phyloP scores from a whole-genome alignment of 2,329 filamentous ascomycete genomes.

The Fusarium clavum region DNA sequence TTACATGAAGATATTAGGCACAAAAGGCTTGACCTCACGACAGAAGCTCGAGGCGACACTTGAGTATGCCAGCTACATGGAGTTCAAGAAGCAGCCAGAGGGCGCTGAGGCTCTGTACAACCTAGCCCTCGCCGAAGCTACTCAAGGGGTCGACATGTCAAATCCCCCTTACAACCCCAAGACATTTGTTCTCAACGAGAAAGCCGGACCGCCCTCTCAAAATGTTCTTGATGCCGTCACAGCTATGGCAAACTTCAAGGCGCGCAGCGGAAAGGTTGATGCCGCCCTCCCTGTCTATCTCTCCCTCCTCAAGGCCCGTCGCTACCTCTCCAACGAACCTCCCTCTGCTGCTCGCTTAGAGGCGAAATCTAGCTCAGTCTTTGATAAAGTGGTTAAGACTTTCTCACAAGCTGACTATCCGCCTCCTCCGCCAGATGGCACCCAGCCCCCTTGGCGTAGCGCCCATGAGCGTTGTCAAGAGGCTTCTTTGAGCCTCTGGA shows the following conservation, averaged over 20 bases:
- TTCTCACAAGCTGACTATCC: conserved; percentile 73
- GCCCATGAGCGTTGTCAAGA: conserved; percentile 81
- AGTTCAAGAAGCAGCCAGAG: conserved; percentile 75
- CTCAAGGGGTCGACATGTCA: conserved; percentile 61
- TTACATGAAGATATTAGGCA: conserved; percentile 86
- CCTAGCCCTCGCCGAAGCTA: conserved; percentile 81
- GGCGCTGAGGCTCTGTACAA: conserved; percentile 78
- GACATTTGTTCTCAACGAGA: conserved; percentile 73
- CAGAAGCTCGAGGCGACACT: conserved; percentile 86
- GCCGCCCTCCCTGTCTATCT: conserved; percentile 85
- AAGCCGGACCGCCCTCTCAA: conserved; percentile 68
- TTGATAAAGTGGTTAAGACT: conserved; percentile 40
- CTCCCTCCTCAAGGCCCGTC: conserved; percentile 83
- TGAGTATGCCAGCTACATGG: conserved; percentile 86
- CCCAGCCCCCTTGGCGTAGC: conserved; percentile 72
- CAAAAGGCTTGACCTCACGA: conserved; percentile 79
- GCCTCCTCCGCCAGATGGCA: conserved; percentile 75
- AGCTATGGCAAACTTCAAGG: conserved; percentile 81
- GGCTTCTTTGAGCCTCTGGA: conserved; percentile 86
- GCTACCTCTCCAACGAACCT: conserved; percentile 62
- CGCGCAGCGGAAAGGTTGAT: conserved; percentile 73
- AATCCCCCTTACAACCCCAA: conserved; percentile 65
- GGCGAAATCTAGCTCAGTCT: conserved; percentile 28
- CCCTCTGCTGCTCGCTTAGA: conserved; percentile 35
- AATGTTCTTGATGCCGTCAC: conserved; percentile 84